Base-by-base conservation (phyloP, 371 early-diverging fungal species). In the Mortierella sp. region DNA sequence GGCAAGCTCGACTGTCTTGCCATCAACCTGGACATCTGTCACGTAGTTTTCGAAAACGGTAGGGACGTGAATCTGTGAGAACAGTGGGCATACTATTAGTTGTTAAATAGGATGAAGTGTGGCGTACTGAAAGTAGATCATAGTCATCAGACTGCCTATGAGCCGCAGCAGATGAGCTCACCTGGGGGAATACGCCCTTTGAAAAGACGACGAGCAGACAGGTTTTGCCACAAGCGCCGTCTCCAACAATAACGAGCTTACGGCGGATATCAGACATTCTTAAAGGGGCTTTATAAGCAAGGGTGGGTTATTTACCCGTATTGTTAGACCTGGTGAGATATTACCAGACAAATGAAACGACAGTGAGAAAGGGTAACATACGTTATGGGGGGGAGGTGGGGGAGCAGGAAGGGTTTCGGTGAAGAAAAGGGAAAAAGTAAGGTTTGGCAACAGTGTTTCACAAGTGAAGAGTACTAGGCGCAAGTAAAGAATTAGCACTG, bases 11-110 rank as follows among this genome's bases (percentile, higher is more conserved):
- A 98, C 95, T 8, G 90, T 90, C 85, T 91, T 93, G 76, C 94
- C 96, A 87, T 98, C 97, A 18, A 97, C 93, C 68, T 93, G 90
- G 72, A 98, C 95, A 83, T 97, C 96, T 49, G 94, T 94, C 62
- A 96, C 96, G 85, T 96, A 96, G 85, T 97, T 97, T 86, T 99
- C 98, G 88, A 98, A 98, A 35, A 98, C 96, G 61, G 98, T 97
- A 61, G 97, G 97, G 62, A 96, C 92, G 76, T 96, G 94, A 66
- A 89, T 87, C 93, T 93, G 49, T 92, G 20, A n/a, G 43, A 43
- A 43, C 12, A 43, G 43, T 43, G 16, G 16, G 35, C 6, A 35
- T 35, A 35, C 6, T 35, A 8, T 35, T 8, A 35, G 35, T 35
- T 35, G 35, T 5, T 35, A 35, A 35, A 35, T 35, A 35, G 6